Evolutionary conservation across 106 monocot species (phyloP).

Genomic region (Gastrodia elata): DNA sequence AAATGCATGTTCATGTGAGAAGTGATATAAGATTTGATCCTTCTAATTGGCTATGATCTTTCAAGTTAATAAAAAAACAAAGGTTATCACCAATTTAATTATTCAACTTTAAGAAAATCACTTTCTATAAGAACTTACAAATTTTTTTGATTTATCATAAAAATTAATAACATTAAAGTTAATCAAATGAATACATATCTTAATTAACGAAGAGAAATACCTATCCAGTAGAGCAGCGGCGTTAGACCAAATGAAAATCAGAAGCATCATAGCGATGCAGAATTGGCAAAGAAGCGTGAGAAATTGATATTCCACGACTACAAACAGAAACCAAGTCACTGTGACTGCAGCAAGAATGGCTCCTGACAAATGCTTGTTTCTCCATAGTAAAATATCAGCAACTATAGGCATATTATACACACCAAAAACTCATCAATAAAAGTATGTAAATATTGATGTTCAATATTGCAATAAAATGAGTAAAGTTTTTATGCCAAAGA

Average conservation of each 20-base stretch:
- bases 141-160: too few species aligned
- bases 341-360: constrained; percentile 33
- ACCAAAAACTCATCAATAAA: not conserved
- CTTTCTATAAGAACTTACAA: not conserved
- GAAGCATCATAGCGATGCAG: constrained; percentile 35
- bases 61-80: too few species aligned
- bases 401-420: constrained; percentile 15
- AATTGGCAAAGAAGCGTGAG: constrained; percentile 55
- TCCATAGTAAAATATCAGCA: constrained; percentile 65
- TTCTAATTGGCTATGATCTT: too few species aligned
- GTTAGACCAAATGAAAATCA: constrained; percentile 66
- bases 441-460: not conserved
- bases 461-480: not conserved
- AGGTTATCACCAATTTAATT: too few species aligned
- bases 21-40: not conserved
- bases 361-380: constrained; percentile 41
- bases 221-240: constrained; percentile 38
- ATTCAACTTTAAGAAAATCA: not conserved
- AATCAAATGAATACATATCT: not conserved
- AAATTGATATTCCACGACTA: constrained; percentile 61
- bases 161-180: not conserved
- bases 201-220: constrained; percentile 17
- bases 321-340: constrained; percentile 54
- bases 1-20: not conserved
- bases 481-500: not conserved